Base-by-base conservation (phyloP, 306 rosid genomes). In the Neltuma alba region DNA sequence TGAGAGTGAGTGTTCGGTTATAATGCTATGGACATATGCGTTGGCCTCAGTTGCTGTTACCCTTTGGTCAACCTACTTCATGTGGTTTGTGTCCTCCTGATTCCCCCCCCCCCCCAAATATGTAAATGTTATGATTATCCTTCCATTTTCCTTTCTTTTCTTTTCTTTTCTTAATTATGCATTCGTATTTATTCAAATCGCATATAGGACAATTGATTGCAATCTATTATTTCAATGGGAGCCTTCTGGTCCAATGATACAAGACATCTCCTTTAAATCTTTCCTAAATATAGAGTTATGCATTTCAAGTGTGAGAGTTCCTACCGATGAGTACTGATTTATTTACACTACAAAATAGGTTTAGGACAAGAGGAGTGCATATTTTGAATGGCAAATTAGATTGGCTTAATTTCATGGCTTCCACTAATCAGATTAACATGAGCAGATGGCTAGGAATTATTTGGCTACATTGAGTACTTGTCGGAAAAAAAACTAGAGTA, bases 31-130 rank as follows among this genome's bases (percentile, higher is more conserved):
- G 92, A 75, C 96, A n/a, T 93, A 91, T 16, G 88, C 80, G 36
- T 80, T 90, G 23, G 93, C 98, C 1, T 88, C 98, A 58, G 6
- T 87, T 50, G 86, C 98, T 13, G 89, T 93, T 18, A 93, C 98
- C 16, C 79, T 93, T 40, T 93, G 98, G 98, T 93, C 92, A 61
- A 87, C 92, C 77, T 82, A 41, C 37, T 93, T 91, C 87, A 62
- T 91, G 93, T 93, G 94, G 94, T 84, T 87, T 8, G 89, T 91
- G 36, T 79, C 84, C 55, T 86, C 83, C 42, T 86, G 80, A 83
- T 58, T 36, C 82, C 72, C 14, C 28, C 4, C 13, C 4, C 14
- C 25, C n/a, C 14, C 28, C 72, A 6, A 79, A 57, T 63, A 40
- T 31, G 3, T 23, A 10, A 57, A 31, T 61, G 10, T 64, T 16